These are phyloP conservation scores for Cladosporium velox DNA, from an alignment of 2,329 filamentous ascomycete genomes.

Conservation along the genomic window DNA sequence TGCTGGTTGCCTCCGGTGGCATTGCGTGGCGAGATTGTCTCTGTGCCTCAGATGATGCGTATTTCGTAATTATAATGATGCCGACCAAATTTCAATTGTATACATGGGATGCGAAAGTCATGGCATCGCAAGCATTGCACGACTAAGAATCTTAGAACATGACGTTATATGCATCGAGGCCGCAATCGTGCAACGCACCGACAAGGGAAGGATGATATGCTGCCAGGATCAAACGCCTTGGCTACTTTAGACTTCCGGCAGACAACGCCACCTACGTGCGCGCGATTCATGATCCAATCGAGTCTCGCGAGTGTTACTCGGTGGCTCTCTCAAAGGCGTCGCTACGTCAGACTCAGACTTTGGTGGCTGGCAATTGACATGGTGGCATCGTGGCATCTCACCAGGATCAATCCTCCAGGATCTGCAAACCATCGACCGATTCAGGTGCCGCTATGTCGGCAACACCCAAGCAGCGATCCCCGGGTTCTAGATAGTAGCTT, in stretches of 20 bases:
- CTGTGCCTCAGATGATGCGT: neutral
- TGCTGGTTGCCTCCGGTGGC: neutral
- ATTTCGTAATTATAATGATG: neutral
- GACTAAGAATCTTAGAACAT: neutral
- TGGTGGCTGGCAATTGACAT: neutral
- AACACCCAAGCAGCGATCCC: neutral
- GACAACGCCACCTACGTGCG: neutral
- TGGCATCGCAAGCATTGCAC: neutral
- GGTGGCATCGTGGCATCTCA: too few relatives aligned
- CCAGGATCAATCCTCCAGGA: neutral
- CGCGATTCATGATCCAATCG: neutral
- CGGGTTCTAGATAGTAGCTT: neutral
- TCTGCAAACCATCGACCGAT: conserved; percentile 3
- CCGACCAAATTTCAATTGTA: neutral
- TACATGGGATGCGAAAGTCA: neutral
- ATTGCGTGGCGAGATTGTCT: neutral
- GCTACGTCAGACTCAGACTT: conserved; percentile 1
- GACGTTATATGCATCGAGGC: neutral
- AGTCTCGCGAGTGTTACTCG: neutral
- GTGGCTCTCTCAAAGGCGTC: neutral
- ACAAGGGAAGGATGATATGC: neutral
- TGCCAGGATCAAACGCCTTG: neutral
- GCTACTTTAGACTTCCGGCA: neutral
- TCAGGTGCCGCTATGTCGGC: conserved; percentile 4
- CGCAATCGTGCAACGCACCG: neutral